phyloP scores from a whole-genome alignment of 768 basidiomycete genomes.

The Daedaleopsis nitida region DNA sequence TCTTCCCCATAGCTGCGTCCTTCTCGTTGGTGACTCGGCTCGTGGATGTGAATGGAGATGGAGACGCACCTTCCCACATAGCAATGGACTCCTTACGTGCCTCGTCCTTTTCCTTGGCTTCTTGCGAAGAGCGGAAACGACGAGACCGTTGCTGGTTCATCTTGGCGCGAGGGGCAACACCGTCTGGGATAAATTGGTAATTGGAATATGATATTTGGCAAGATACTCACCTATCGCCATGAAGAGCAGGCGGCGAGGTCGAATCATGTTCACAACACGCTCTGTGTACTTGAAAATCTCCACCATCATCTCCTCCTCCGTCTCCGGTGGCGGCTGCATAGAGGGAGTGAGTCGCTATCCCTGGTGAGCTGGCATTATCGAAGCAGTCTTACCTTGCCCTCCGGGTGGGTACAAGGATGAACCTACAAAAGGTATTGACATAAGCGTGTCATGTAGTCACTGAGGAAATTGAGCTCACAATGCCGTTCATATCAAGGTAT shows the following conservation, averaged over 20 bases:
- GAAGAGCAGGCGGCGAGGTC: constrained; percentile 92
- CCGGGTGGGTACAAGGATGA: constrained; percentile 98
- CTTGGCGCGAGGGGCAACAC: constrained; percentile 97
- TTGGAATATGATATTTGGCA: too few species aligned
- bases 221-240: constrained; percentile 86
- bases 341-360: not conserved
- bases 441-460: too few species aligned
- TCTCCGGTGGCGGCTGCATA: constrained; percentile 89
- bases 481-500: constrained; percentile 99
- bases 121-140: constrained; percentile 93
- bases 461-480: constrained; percentile 53
- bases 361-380: constrained; percentile 15
- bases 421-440: constrained; percentile 49
- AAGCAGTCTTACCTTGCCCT: constrained; percentile 69
- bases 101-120: constrained; percentile 92
- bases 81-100: constrained; percentile 80
- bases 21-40: not conserved
- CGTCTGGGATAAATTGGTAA: constrained; percentile 53
- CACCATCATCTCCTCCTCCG: constrained; percentile 99
- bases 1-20: constrained; percentile 86
- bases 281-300: constrained; percentile 98
- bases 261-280: constrained; percentile 94
- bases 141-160: constrained; percentile 99
- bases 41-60: not conserved
- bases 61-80: constrained; percentile 73